Evolutionary conservation across 2,329 filamentous ascomycete genomes (phyloP).

Genomic region (Cercospora canescens): DNA sequence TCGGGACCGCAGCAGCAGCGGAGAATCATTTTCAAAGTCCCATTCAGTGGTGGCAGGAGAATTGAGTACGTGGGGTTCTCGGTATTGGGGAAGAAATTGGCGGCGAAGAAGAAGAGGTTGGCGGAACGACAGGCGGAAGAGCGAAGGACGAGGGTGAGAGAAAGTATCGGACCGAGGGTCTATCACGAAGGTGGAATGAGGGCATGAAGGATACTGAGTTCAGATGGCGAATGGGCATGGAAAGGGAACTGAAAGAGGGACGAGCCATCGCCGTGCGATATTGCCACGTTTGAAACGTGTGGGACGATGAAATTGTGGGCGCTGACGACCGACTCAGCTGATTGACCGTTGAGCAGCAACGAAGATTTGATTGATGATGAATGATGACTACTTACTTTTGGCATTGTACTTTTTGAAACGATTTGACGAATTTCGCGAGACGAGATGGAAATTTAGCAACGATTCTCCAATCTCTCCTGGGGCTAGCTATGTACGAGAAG

Average conservation of each 20-base stretch:
- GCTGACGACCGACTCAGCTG: background rate
- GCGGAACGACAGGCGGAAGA: slow-evolving; percentile 52
- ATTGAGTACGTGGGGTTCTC: slow-evolving; percentile 54
- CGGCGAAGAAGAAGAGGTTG: slow-evolving; percentile 43
- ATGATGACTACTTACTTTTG: background rate
- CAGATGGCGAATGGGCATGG: background rate
- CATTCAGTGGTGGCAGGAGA: slow-evolving; percentile 40
- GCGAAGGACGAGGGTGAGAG: slow-evolving; percentile 54
- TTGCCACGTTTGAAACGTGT: background rate
- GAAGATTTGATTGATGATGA: background rate
- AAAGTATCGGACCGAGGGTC: slow-evolving; percentile 46
- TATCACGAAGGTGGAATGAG: slow-evolving; percentile 14
- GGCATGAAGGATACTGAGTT: background rate
- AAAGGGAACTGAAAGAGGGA: background rate
- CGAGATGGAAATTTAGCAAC: background rate
- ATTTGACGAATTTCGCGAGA: background rate
- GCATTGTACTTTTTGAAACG: background rate
- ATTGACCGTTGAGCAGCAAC: background rate
- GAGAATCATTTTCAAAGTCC: slow-evolving; percentile 23
- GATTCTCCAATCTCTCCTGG: background rate
- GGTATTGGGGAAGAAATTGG: slow-evolving; percentile 50
- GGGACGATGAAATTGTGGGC: background rate
- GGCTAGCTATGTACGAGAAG: background rate
- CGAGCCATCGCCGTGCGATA: background rate
- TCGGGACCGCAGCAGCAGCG: slow-evolving; percentile 10